Evolutionary conservation across 805 yeast genomes (phyloP), one percentile per base, ranked within the genome.

Genomic region (Peterozyma xylosa): DNA sequence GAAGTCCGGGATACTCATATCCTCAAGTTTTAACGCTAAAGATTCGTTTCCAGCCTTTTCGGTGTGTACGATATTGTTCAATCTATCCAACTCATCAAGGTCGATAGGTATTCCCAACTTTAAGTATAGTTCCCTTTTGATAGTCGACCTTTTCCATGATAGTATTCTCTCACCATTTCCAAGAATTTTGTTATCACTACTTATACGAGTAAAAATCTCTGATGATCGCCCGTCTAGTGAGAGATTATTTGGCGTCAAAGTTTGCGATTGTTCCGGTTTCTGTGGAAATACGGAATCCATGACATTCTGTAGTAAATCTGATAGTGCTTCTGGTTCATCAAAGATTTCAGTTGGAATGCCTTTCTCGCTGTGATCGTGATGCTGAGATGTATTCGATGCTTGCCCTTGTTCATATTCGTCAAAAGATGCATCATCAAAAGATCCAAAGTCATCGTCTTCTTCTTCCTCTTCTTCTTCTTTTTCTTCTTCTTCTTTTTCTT

Each of bases 91-190:
- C 53, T 81, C 85, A 57, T 82, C 88, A 13, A 82, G 63, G 52
- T 82, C 82, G 35, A 85, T 74, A 0, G 95, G 95, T 2, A 87
- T 73, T 1, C 90, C 89, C 37, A 87, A 63, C 29, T 79, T 73
- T 15, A 81, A 66, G 30, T 84, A 66, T 30, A 87, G 60, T 50
- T 76, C 78, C 51, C 83, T 74, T 41, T 89, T 74, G 18, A 84
- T 71, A 15, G 78, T 68, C 55, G 86, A 81, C 43, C 71, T 71
- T 37, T 72, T 74, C 95, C 95, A 87, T 29, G 42, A 30, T 35
- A 13, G 15, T 21, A 21, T 21, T 7, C 27, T 21, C 27, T 21
- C 27, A 7, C 27, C 27, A 21, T 21, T 21, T 21, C 27, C 27
- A 21, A 21, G 27, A 21, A 21, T 21, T 21, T 21, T 21, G 7